phyloP scores from a whole-genome alignment of 108 stramenopile genomes.

The Pseudonitzschia multiseries region DNA sequence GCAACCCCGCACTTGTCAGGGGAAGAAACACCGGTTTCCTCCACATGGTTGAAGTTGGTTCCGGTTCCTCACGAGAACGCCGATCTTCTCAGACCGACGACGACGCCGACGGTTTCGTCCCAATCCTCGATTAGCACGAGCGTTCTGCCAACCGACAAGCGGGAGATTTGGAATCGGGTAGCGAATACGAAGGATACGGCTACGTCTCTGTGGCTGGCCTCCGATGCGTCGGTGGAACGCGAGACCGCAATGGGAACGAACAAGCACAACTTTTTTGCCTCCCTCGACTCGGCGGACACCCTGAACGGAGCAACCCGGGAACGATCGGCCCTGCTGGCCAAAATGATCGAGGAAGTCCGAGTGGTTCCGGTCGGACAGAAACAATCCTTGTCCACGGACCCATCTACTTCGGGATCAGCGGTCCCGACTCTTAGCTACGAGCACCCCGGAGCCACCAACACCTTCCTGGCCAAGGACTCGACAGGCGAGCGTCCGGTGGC shows the following conservation, averaged over 20 bases:
- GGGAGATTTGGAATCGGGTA: no score
- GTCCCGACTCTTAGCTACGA: slow-evolving; percentile 18
- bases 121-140: no score
- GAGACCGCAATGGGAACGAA: not conserved
- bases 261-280: slow-evolving; percentile 8
- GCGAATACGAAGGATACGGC: no score
- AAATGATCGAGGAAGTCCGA: slow-evolving; percentile 3
- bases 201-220: no score
- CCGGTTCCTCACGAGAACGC: no score
- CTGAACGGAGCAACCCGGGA: slow-evolving; percentile 27
- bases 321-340: slow-evolving; percentile 17
- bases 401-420: not conserved
- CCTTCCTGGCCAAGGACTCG: slow-evolving; percentile 26
- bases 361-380: not conserved
- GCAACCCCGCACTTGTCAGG: no score
- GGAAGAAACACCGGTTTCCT: no score
- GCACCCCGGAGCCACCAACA: slow-evolving; percentile 50
- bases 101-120: no score
- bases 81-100: no score
- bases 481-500: slow-evolving; percentile 23
- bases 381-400: not conserved
- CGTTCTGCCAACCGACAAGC: no score
- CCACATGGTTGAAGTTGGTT: no score
- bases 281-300: slow-evolving; percentile 4
- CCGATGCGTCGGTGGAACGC: no score